These are phyloP conservation scores for Colletotrichum gloeosporioides DNA, from an alignment of 2,329 filamentous ascomycete genomes.

Conservation along the genomic window DNA sequence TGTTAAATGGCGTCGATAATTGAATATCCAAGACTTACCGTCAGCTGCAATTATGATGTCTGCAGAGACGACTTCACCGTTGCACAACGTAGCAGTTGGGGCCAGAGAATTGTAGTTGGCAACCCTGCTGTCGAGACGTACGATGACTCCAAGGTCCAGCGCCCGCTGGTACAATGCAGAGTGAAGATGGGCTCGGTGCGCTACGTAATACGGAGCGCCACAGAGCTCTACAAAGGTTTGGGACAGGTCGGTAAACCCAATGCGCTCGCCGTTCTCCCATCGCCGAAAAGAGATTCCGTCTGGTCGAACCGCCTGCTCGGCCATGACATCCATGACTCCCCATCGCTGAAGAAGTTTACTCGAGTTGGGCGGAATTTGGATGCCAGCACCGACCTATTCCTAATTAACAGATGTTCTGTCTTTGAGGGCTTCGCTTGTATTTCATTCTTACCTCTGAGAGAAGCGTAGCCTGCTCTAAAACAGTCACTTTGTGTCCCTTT, in stretches of 20 bases:
- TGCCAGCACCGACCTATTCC: slow-evolving; percentile 23
- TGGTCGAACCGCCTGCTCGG: slow-evolving; percentile 23
- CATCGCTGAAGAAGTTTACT: slow-evolving; percentile 22
- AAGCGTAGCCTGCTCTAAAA: slow-evolving; percentile 16
- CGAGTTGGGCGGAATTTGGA: slow-evolving; percentile 25
- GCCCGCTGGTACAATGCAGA: slow-evolving; percentile 32
- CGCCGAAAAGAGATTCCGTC: slow-evolving; percentile 27
- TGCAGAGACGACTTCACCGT: slow-evolving; percentile 26
- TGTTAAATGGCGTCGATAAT: not conserved
- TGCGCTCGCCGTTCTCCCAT: slow-evolving; percentile 28
- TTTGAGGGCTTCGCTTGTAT: not conserved
- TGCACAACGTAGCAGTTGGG: slow-evolving; percentile 25
- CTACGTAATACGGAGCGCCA: slow-evolving; percentile 36
- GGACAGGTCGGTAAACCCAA: slow-evolving; percentile 24
- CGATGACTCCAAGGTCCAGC: slow-evolving; percentile 27
- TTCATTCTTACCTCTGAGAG: not conserved
- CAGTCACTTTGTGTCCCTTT: slow-evolving; percentile 18
- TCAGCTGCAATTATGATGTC: slow-evolving; percentile 42
- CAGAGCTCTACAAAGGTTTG: slow-evolving; percentile 28
- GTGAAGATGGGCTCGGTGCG: slow-evolving; percentile 41
- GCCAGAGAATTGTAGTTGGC: slow-evolving; percentile 25
- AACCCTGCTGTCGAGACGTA: slow-evolving; percentile 29
- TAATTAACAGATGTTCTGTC: not conserved
- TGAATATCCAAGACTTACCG: slow-evolving; percentile 25
- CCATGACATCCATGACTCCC: slow-evolving; percentile 27